Evolutionary conservation across 1,284 basidiomycete species (phyloP).

Genomic region (Limonomyces culmigenus): DNA sequence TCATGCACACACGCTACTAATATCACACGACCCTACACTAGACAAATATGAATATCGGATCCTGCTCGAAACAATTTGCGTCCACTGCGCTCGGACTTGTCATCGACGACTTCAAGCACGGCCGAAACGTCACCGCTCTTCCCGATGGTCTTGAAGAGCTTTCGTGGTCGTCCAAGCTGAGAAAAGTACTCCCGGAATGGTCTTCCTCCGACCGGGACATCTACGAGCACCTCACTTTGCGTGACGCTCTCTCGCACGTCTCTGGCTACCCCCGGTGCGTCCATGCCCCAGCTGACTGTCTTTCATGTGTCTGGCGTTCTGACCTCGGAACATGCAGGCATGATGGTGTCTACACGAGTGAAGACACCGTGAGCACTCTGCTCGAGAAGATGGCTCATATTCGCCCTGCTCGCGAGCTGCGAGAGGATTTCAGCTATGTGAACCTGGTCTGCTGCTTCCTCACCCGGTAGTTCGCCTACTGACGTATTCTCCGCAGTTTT

Average conservation of each 20-base stretch:
- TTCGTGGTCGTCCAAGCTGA: conserved; percentile 17
- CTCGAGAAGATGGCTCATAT: no score
- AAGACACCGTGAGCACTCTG: no score
- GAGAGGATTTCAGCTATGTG: no score
- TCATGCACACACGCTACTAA: no score
- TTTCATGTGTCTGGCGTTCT: no score
- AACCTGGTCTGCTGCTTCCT: no score
- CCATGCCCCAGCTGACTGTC: no score
- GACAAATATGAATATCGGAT: conserved; percentile 19
- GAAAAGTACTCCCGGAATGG: conserved; percentile 20
- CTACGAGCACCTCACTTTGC: conserved; percentile 14
- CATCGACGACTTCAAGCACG: conserved; percentile 17
- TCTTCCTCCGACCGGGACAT: conserved; percentile 16
- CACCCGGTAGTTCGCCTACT: no score
- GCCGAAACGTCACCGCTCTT: conserved; percentile 17
- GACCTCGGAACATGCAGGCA: no score
- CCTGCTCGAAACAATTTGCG: conserved; percentile 20
- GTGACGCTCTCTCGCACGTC: conserved; percentile 19
- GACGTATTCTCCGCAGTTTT: conserved; percentile 24
- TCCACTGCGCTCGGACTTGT: conserved; percentile 19
- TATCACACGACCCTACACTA: no score
- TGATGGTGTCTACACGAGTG: no score
- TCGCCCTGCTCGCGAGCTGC: no score
- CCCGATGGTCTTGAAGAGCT: conserved; percentile 13
- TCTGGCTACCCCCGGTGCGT: conserved; percentile 19